Base-by-base conservation (phyloP, 1,139 yeast genomes). In the Keqinozyma sinolaborantium region DNA sequence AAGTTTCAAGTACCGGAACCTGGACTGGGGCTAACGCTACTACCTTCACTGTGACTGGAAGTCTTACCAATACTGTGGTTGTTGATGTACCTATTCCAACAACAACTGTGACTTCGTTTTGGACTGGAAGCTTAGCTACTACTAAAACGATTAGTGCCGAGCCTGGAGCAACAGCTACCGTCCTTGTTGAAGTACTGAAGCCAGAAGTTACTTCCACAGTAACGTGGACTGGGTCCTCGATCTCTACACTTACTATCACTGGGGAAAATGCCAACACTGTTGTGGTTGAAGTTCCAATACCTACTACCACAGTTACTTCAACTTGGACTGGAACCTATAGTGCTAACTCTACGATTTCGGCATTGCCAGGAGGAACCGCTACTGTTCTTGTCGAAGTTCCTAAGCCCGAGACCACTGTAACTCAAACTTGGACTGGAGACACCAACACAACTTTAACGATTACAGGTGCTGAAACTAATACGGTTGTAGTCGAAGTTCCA, bases 11-110 rank as follows among this genome's bases (percentile, higher is more conserved):
- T 14, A 34, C 38, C 18, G n/a, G 14, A 25, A 25, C 27, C 5
- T 25, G 27, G 27, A 25, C 27, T n/a, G 27, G 27, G 10, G 14
- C n/a, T 10, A 10, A 5, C 10, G 10, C 30, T 39, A 30, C 39
- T 41, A 16, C 53, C n/a, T 27, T 24, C 14, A 34, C 38, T 14
- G 34, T 28, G 3, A 19, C 28, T 18, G 8, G 9, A 10, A 33
- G 34, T 18, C 20, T 20, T 10, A 23, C 29, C 16, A 30, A 29
- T 25, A 16, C 29, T 16, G 35, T 25, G 2, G 24, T 15, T 18
- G 30, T 32, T 14, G 43, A 45, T n/a, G 43, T 41, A 16, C 56
- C 57, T 14, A 19, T 25, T 16, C 45, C 43, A 16, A 31, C 34
- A 4, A 31, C 36, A 14, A 42, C 46, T 15, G 24, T 33, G n/a